Base-by-base conservation (phyloP, 2,329 filamentous ascomycete species). In the Acarospora socialis region DNA sequence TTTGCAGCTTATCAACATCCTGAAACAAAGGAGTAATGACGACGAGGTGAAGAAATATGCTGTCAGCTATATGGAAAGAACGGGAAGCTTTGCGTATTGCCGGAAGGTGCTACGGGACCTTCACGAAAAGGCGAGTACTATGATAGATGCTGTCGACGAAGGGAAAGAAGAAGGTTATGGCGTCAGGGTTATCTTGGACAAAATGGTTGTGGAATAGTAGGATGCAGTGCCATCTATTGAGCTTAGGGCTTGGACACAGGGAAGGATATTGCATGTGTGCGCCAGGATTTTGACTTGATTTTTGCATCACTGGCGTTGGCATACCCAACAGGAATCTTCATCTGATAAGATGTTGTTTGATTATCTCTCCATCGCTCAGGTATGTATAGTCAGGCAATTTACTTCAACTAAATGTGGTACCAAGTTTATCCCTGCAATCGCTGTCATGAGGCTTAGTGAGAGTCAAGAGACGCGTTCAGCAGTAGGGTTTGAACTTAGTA, bases 11-110 rank as follows among this genome's bases (percentile, higher is more conserved):
- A 70, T 94, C 54, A 93, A 90, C 50, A 94, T 95, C 34, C 65
- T 95, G 24, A 82, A 82, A 56, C 86, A 94, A 56, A 87, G 84
- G 58, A 84, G 86, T 1, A 70, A 66, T 13, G 80, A 94, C 46
- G 74, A 81, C 28, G 79, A 87, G 48, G 81, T 95, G 32, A 95
- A 95, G 65, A 65, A 73, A 38, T 95, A 93, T 52, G 90, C 90
- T 3, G 77, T 95, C 13, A 66, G 66, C 27, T 92, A 93, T 53
- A 92, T 98, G 83, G 77, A 93, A 54, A 65, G 68, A 41, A 92
- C 80, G 1, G 84, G 84, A 21, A 92, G 79, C 50, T 94, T 98
- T 51, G 75, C 77, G 32, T 94, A 95, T 52, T 87, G 81, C 10
- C 66, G 73, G 37, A 63, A 69, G 30, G 80, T 83, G 1, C 54